Conservation (phyloP, 306 rosid genomes). For the Gillenia trifoliata region DNA sequence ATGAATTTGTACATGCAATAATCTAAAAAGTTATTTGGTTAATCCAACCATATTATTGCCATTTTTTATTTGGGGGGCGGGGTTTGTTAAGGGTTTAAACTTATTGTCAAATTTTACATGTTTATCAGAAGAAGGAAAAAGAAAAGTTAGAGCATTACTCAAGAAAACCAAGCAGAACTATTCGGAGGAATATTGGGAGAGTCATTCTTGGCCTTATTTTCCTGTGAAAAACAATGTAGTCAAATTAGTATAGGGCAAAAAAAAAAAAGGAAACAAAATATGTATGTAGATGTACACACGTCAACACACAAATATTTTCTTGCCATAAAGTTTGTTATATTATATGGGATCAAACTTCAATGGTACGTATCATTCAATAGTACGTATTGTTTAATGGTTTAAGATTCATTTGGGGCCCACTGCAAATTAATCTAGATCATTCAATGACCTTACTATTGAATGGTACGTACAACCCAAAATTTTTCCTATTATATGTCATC, state of each 20-base stretch:
- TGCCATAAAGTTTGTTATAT: neutral
- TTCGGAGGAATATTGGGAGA: conserved; percentile 69
- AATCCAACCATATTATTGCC: neutral
- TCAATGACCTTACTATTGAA: too few relatives aligned
- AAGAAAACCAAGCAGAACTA: conserved; percentile 72
- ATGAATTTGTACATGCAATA: neutral
- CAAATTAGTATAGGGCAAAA: neutral
- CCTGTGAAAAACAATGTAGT: conserved; percentile 34
- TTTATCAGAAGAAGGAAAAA: neutral
- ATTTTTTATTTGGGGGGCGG: too few relatives aligned
- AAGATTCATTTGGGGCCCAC: too few relatives aligned
- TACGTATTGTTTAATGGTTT: too few relatives aligned
- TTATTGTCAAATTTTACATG: neutral
- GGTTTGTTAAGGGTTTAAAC: too few relatives aligned
- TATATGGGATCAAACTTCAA: too few relatives aligned
- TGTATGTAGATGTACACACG: too few relatives aligned
- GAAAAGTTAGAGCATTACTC: conserved; percentile 56
- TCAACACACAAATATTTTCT: neutral
- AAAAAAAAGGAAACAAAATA: neutral
- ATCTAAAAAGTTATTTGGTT: neutral
- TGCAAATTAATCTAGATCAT: too few relatives aligned
- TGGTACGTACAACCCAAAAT: too few relatives aligned
- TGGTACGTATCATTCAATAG: too few relatives aligned
- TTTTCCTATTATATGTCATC: too few relatives aligned
- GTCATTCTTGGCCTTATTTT: conserved; percentile 95